Percentiles rank a stretch among this genome's conserved stretches.
These are phyloP conservation scores for Pogostemon cablin DNA, from an alignment of 257 asterid genomes.

Conservation along the genomic window DNA sequence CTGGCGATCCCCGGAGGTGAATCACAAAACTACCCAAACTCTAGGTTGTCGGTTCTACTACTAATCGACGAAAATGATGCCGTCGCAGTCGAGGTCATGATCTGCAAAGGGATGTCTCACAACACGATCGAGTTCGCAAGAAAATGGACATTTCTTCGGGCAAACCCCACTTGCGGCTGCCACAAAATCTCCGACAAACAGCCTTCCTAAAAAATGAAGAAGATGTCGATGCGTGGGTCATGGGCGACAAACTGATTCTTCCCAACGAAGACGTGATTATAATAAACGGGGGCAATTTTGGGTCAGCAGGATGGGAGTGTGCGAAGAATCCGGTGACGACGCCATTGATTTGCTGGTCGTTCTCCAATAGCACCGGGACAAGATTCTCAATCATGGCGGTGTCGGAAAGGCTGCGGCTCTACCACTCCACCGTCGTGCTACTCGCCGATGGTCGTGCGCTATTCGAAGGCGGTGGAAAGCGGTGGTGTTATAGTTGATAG, in stretches of 20 bases:
- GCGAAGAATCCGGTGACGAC: conserved; percentile 49
- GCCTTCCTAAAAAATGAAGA: conserved; percentile 56
- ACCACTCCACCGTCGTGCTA: conserved; percentile 65
- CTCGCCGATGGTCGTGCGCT: conserved; percentile 57
- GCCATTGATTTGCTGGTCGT: conserved; percentile 55
- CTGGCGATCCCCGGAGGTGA: conserved; percentile 54
- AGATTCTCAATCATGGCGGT: conserved; percentile 47
- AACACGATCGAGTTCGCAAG: conserved; percentile 34
- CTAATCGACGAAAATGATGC: conserved; percentile 53
- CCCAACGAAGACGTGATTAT: conserved; percentile 57
- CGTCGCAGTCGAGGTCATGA: conserved; percentile 47
- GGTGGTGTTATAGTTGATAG: conserved; percentile 41
- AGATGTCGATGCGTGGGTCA: conserved; percentile 70
- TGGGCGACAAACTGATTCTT: conserved; percentile 70
- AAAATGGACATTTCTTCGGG: conserved; percentile 40
- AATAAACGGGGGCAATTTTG: conserved; percentile 64
- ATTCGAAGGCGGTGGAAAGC: conserved; percentile 50
- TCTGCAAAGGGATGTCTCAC: conserved; percentile 65
- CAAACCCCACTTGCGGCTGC: conserved; percentile 60
- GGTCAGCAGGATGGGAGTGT: conserved; percentile 64
- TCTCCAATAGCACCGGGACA: not conserved
- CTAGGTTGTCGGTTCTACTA: conserved; percentile 66
- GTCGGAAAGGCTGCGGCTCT: conserved; percentile 53
- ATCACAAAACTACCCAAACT: conserved; percentile 72
- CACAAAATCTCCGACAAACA: conserved; percentile 36